Base-by-base conservation (phyloP, 441 rosid genomes). In the Gossypium gossypioides region DNA sequence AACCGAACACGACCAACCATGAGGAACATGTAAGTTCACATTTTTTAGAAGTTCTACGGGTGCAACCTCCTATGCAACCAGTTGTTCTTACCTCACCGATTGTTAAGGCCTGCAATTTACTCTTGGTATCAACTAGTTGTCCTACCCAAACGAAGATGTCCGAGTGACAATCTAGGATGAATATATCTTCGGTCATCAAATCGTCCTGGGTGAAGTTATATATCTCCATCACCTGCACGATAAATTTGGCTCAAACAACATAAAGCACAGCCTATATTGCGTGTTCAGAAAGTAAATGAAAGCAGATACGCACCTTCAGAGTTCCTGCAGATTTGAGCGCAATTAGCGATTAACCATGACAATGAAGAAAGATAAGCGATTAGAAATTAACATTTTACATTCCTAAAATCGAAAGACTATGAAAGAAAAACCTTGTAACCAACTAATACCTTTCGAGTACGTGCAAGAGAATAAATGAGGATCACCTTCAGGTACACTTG, bases 121-220 rank as follows among this genome's bases (percentile, higher is more conserved):
- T 91, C 85, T 91, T 89, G 65, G 88, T 42, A 75, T 93, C 96
- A 70, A 87, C 97, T 78, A 85, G 86, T 76, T 88, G 94, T 42
- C 99, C 99, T 46, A 91, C 93, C 99, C 99, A 96, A 66, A 93
- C 92, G 88, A 82, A 96, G 81, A 90, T 83, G 73, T 87, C 91
- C 44, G 90, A 85, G 79, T 85, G 91, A 83, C 89, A 85, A 85
- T 96, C 92, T 74, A 96, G 89, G 82, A 96, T 82, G 81, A 90
- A 91, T 75, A 90, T 88, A 77, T 93, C 98, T 82, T 94, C 98
- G 1, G 98, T 89, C 97, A 91, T 89, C 84, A 94, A 74, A 84
- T 94, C 96, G 76, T 94, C 98, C 83, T 91, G 97, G 46, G 87
- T 74, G 73, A 94, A 94, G 86, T 81, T 94, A 63, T 89, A 84